Percentiles rank a stretch among this genome's conserved stretches.
Conservation (phyloP, 371 early-diverging fungal genomes). For the Apophysomyces trapeziformis region DNA sequence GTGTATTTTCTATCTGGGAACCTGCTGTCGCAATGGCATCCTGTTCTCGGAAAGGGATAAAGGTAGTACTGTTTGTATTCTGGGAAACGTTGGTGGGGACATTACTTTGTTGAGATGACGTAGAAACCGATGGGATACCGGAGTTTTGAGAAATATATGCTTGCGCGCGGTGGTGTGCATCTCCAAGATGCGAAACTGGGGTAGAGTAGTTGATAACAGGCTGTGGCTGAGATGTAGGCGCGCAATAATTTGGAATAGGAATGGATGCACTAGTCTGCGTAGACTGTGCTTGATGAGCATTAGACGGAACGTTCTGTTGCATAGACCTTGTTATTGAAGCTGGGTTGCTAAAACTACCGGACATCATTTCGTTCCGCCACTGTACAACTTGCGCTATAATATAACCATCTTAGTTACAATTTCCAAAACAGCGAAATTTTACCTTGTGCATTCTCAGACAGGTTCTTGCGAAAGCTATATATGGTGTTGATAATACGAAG, state of each 20-base stretch:
- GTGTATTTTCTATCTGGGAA: not conserved
- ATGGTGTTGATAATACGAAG: constrained; percentile 29
- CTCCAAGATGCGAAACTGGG: not conserved
- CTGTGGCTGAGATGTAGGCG: not conserved
- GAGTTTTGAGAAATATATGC: not conserved
- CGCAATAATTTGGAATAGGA: not conserved
- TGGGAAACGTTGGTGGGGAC: too few relatives aligned
- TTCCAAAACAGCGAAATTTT: not conserved
- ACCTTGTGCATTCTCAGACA: constrained; percentile 25
- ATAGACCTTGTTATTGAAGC: constrained; percentile 2
- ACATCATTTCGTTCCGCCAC: constrained; percentile 18
- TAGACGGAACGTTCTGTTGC: not conserved
- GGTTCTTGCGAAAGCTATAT: constrained; percentile 5
- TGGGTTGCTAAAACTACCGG: constrained; percentile 5
- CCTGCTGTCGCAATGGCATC: too few relatives aligned
- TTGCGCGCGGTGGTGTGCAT: not conserved
- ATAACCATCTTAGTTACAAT: not conserved
- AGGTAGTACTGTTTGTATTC: too few relatives aligned
- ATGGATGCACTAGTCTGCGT: not conserved
- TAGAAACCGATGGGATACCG: not conserved
- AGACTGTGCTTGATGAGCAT: not conserved
- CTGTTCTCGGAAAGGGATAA: too few relatives aligned
- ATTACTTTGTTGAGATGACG: not conserved
- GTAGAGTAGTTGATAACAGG: not conserved
- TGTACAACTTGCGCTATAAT: constrained; percentile 16